These are phyloP conservation scores for Prunus persica DNA, from an alignment of 306 rosid species.

Conservation along the genomic window DNA sequence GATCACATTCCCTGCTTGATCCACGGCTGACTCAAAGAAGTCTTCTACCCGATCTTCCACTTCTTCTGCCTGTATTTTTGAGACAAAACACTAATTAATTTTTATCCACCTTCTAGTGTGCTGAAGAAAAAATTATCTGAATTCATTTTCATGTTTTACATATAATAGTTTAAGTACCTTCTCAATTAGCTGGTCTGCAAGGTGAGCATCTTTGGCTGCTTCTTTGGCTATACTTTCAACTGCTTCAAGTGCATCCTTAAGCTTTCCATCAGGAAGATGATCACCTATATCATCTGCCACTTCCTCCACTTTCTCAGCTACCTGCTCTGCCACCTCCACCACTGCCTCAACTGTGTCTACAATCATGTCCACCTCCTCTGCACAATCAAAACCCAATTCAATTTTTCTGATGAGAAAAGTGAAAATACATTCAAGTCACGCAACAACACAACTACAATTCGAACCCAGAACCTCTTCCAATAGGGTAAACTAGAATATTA, in stretches of 20 bases:
- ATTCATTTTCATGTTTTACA: too few species aligned
- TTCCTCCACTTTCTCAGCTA: slow-evolving; percentile 60
- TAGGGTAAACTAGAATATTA: not conserved
- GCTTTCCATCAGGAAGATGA: slow-evolving; percentile 46
- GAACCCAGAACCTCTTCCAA: not conserved
- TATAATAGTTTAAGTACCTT: slow-evolving; percentile 29
- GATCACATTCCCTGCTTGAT: not conserved
- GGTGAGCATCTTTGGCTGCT: slow-evolving; percentile 41
- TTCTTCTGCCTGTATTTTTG: slow-evolving; percentile 38
- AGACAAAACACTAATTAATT: too few species aligned
- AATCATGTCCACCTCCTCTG: slow-evolving; percentile 40
- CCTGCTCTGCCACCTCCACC: slow-evolving; percentile 47
- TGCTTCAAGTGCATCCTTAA: slow-evolving; percentile 20
- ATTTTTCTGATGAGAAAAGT: not conserved
- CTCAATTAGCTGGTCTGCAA: slow-evolving; percentile 34
- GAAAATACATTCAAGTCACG: not conserved
- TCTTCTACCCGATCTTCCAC: slow-evolving; percentile 33
- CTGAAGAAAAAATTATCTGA: too few species aligned
- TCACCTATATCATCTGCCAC: slow-evolving; percentile 43
- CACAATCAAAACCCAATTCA: not conserved
- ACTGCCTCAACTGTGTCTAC: slow-evolving; percentile 30
- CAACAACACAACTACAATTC: not conserved
- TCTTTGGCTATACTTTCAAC: slow-evolving; percentile 45
- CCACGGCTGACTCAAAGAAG: slow-evolving; percentile 13
- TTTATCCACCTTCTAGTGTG: too few species aligned